Conservation (phyloP, 2,329 filamentous ascomycete species). For the Xylaria sp. region DNA sequence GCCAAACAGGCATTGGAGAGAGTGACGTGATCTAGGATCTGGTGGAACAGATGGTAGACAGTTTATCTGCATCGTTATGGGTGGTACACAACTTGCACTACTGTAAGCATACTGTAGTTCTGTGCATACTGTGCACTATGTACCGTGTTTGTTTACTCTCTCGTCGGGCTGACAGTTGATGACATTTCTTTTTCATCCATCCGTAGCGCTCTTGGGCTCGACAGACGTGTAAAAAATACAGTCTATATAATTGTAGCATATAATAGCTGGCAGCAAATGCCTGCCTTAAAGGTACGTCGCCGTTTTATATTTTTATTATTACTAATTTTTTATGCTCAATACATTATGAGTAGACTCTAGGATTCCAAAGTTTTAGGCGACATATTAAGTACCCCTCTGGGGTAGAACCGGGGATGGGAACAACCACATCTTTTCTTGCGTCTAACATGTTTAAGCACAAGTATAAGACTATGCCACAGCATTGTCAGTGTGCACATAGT, state of each 20-base stretch:
- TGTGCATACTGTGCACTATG: conserved; percentile 12
- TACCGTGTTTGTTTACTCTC: conserved; percentile 31
- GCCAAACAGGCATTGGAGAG: conserved; percentile 24
- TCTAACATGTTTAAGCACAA: background rate
- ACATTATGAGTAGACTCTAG: no score
- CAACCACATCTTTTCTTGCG: background rate
- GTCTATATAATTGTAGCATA: background rate
- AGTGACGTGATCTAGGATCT: conserved; percentile 35
- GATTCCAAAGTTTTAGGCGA: background rate
- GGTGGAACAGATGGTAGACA: conserved; percentile 17
- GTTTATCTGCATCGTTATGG: background rate
- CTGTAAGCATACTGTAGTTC: background rate
- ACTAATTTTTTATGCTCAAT: no score
- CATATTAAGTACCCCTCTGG: no score
- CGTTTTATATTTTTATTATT: no score
- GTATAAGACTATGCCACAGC: background rate
- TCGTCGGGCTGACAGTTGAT: conserved; percentile 27
- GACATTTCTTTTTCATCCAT: conserved; percentile 21
- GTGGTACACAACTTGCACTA: background rate
- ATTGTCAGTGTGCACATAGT: background rate
- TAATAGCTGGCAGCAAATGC: background rate
- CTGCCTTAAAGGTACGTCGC: background rate
- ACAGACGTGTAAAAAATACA: background rate
- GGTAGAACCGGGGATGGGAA: background rate
- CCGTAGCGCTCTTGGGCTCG: background rate